These are phyloP conservation scores for Acer negundo DNA, from an alignment of 345 rosid genomes.

Conservation along the genomic window DNA sequence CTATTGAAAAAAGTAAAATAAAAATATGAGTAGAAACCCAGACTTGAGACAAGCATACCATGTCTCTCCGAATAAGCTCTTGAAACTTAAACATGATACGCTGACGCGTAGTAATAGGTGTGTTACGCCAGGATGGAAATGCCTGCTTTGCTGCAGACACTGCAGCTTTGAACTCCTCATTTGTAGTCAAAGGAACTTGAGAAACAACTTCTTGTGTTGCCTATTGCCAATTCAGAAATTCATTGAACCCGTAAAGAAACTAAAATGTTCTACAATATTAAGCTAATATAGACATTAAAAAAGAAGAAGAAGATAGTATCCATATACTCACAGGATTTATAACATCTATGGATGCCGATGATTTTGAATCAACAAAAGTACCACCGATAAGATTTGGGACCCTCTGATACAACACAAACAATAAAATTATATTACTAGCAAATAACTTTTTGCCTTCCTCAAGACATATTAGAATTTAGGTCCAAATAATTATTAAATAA, in stretches of 20 bases:
- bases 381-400: constrained; percentile 95
- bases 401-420: constrained; percentile 44
- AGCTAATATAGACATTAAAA: not conserved
- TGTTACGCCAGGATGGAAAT: constrained; percentile 83
- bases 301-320: not conserved
- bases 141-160: constrained; percentile 89
- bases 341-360: constrained; percentile 69
- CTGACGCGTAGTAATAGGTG: constrained; percentile 84
- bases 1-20: constrained; percentile 4
- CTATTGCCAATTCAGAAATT: constrained; percentile 37
- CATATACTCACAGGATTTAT: constrained; percentile 73
- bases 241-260: not conserved
- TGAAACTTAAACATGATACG: constrained; percentile 92
- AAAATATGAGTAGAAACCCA: not conserved
- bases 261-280: not conserved
- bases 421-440: not conserved
- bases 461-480: not conserved
- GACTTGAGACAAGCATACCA: constrained; percentile 40
- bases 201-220: constrained; percentile 97
- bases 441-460: not conserved
- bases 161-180: constrained; percentile 87
- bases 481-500: not conserved
- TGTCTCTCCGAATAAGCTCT: constrained; percentile 89
- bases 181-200: constrained; percentile 80
- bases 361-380: constrained; percentile 65